phyloP scores from a whole-genome alignment of 768 basidiomycete genomes.

The Collybia nuda region DNA sequence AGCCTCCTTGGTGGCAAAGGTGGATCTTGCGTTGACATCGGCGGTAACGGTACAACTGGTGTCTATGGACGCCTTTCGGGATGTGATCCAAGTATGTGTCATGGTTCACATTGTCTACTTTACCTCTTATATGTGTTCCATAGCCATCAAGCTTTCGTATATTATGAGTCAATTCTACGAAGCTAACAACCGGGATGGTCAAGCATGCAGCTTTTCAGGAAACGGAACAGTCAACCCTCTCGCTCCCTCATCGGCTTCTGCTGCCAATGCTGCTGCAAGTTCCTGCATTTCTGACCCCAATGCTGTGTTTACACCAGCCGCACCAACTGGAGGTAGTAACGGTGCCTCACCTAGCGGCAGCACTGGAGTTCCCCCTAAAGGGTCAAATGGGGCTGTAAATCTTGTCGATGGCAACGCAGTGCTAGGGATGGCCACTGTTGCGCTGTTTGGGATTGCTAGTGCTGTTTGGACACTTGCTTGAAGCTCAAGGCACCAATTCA shows the following conservation, averaged over 20 bases:
- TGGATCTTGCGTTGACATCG: constrained; percentile 66
- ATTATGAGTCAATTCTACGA: constrained; percentile 82
- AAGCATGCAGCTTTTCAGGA: constrained; percentile 78
- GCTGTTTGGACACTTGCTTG: constrained; percentile 43
- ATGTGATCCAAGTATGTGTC: constrained; percentile 74
- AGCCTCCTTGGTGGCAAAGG: constrained; percentile 66
- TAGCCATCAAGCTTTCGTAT: constrained; percentile 79
- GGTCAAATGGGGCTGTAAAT: constrained; percentile 18
- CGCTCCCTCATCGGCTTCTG: constrained; percentile 47
- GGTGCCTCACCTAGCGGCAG: constrained; percentile 12
- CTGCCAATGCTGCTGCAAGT: constrained; percentile 54
- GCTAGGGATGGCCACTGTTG: constrained; percentile 33
- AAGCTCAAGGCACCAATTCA: constrained; percentile 4
- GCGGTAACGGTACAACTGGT: constrained; percentile 71
- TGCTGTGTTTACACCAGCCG: constrained; percentile 63
- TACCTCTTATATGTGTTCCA: constrained; percentile 5
- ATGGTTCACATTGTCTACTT: not conserved
- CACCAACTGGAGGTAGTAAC: constrained; percentile 27
- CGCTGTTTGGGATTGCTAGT: constrained; percentile 35
- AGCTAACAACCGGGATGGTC: constrained; percentile 49
- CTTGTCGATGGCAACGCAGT: constrained; percentile 30
- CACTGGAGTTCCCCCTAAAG: constrained; percentile 17
- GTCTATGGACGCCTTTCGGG: constrained; percentile 73
- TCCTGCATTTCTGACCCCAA: constrained; percentile 68
- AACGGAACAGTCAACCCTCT: constrained; percentile 75